Base-by-base conservation (phyloP, 2,329 filamentous ascomycete genomes). In the Aspergillus arachidicola region DNA sequence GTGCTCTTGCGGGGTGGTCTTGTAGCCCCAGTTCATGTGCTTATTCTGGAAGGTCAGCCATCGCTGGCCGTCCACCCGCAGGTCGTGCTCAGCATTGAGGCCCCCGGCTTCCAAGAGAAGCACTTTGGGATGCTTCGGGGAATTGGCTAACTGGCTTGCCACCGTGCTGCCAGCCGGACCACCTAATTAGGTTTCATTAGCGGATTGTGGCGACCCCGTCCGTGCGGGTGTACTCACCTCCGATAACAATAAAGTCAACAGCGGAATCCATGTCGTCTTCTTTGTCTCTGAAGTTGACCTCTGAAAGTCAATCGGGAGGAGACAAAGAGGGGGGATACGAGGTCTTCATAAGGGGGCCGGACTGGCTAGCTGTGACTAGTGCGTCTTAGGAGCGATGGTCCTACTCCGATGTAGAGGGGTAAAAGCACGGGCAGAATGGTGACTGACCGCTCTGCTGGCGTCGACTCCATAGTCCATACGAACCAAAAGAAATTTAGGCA, bases 81-180 rank as follows among this genome's bases (percentile, higher is more conserved):
- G 76, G 10, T 78, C 72, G 6, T 72, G 76, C 62, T 84, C 81
- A 1, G 82, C 79, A 55, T 87, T 85, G 9, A 70, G 68, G 1
- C 79, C 76, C 12, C 88, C 88, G 1, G 87, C 87, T 74, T 90
- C 88, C 2, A 90, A 75, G 1, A 91, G 80, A 1, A 90, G 81
- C 1, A 90, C 82, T 0, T 72, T 79, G 0, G 87, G 87, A 10
- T 75, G 78, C 41, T 79, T 78, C 0, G 78, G 43, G 0, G 83
- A 77, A 21, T 78, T 74, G 2, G 86, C 82, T 4, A 90, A 82
- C 0, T 79, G 76, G 1, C 83, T 76, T 0, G 88, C 87, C 16
- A 89, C 71, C 1, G 84, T 77, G 56, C 83, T 83, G 9, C 88
- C 88, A 9, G 88, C 82, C 2, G 88, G 85, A n/a, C 88, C 87